Percentiles rank a stretch among this genome's conserved stretches.
These are phyloP conservation scores for Dendrostoma leiphaemia DNA, from an alignment of 2,329 filamentous ascomycete genomes.

Conservation along the genomic window DNA sequence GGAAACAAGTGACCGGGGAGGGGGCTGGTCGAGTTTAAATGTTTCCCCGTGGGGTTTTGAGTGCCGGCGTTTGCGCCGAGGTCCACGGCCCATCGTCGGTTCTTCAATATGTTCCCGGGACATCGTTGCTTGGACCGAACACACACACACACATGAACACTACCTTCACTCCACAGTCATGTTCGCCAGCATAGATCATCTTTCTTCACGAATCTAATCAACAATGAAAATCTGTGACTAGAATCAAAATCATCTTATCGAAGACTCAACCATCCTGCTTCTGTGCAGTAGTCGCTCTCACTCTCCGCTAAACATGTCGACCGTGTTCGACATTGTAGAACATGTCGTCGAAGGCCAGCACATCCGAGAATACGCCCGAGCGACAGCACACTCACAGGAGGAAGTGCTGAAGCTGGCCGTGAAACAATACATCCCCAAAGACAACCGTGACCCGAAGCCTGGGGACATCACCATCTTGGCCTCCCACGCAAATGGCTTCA, in stretches of 20 bases:
- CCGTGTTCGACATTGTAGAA: slow-evolving; percentile 64
- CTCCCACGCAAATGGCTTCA: slow-evolving; percentile 88
- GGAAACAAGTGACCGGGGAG: no score
- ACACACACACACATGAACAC: neutral
- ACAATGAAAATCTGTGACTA: no score
- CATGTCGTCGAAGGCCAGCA: slow-evolving; percentile 74
- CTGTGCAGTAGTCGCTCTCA: no score
- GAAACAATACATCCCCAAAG: slow-evolving; percentile 82
- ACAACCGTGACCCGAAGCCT: slow-evolving; percentile 64
- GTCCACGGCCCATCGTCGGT: neutral
- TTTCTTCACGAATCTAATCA: no score
- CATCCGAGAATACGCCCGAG: slow-evolving; percentile 77
- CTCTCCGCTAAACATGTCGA: slow-evolving; percentile 32
- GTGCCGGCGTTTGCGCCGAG: neutral
- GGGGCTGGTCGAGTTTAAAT: no score
- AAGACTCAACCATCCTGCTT: no score
- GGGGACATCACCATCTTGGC: slow-evolving; percentile 84
- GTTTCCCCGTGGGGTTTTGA: neutral
- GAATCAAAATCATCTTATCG: no score
- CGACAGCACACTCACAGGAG: slow-evolving; percentile 70
- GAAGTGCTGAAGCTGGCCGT: slow-evolving; percentile 71
- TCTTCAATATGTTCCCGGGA: no score
- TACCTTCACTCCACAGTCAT: neutral
- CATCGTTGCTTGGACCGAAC: no score
- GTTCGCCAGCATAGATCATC: no score